phyloP scores from a whole-genome alignment of 305 asterid genomes.

The Rubia occidens region DNA sequence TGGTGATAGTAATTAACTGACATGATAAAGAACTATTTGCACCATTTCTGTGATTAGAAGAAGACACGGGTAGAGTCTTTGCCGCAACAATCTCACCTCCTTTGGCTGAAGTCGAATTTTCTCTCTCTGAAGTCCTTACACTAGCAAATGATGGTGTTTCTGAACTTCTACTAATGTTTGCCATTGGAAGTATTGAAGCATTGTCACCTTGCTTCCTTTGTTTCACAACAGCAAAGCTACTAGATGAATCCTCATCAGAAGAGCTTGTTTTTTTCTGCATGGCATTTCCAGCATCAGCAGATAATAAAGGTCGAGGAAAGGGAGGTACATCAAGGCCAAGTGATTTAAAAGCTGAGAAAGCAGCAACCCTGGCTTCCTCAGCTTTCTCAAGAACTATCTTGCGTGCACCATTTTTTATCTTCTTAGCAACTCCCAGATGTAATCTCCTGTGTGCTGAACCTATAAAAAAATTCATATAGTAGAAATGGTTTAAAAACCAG shows the following conservation, averaged over 20 bases:
- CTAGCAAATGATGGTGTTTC: conserved; percentile 24
- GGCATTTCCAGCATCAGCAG: conserved; percentile 34
- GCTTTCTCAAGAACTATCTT: conserved; percentile 93
- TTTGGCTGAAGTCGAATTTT: conserved; percentile 23
- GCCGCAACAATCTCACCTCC: conserved; percentile 24
- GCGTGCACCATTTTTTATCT: conserved; percentile 92
- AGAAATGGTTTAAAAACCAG: conserved; percentile 23
- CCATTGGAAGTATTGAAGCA: conserved; percentile 17
- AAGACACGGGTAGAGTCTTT: conserved; percentile 28
- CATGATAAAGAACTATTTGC: conserved; percentile 24
- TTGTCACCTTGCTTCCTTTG: conserved; percentile 31
- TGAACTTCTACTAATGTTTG: conserved; percentile 32
- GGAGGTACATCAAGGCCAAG: conserved; percentile 75
- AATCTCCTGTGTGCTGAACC: conserved; percentile 58
- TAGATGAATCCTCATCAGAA: conserved; percentile 64
- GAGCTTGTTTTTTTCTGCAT: conserved; percentile 36
- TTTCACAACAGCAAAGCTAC: conserved; percentile 41
- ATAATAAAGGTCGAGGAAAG: conserved; percentile 45
- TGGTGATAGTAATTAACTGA: conserved; percentile 27
- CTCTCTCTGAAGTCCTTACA: conserved; percentile 22
- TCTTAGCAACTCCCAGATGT: conserved; percentile 80
- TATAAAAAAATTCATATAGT: conserved; percentile 24
- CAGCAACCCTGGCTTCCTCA: conserved; percentile 94
- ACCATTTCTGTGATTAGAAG: conserved; percentile 24
- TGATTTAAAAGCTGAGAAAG: conserved; percentile 86